Percentiles rank a stretch among this genome's conserved stretches.
phyloP scores from a whole-genome alignment of 805 yeast species.

The Torulaspora gathmanii region DNA sequence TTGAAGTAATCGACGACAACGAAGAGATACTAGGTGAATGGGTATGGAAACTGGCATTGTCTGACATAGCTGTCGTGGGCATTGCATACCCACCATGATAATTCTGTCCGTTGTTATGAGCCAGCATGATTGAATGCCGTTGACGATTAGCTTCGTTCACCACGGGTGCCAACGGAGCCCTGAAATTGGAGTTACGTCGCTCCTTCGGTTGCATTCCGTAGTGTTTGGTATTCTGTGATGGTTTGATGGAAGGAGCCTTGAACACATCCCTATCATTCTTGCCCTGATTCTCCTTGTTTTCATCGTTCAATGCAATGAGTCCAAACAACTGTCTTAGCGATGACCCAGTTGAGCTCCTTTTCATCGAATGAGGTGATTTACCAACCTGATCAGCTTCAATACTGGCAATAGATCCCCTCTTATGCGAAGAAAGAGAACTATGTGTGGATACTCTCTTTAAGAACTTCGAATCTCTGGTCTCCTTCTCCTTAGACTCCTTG shows the following conservation, averaged over 20 bases:
- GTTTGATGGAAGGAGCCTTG: constrained; percentile 9
- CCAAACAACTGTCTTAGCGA: constrained; percentile 32
- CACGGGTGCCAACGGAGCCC: constrained; percentile 17
- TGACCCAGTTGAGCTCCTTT: constrained; percentile 33
- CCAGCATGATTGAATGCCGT: constrained; percentile 11
- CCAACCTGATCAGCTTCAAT: constrained; percentile 4
- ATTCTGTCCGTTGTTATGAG: constrained; percentile 4
- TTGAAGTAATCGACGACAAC: constrained; percentile 16
- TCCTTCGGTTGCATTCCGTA: constrained; percentile 4
- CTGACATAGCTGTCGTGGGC: neutral
- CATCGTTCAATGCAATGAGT: constrained; percentile 26
- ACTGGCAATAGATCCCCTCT: constrained; percentile 16
- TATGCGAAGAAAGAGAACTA: constrained; percentile 16
- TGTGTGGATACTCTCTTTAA: constrained; percentile 16
- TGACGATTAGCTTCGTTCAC: constrained; percentile 13
- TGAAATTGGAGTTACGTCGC: constrained; percentile 14
- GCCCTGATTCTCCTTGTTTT: constrained; percentile 20
- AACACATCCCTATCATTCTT: constrained; percentile 8
- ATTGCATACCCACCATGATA: constrained; percentile 3
- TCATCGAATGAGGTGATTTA: constrained; percentile 15
- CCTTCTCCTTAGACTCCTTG: constrained; percentile 14
- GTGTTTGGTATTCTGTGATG: neutral
- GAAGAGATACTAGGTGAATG: constrained; percentile 25
- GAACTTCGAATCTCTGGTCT: constrained; percentile 11
- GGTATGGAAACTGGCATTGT: constrained; percentile 10